Evolutionary conservation across 176 grass and related monocot species (phyloP).

Genomic region (Triticum monococcum): DNA sequence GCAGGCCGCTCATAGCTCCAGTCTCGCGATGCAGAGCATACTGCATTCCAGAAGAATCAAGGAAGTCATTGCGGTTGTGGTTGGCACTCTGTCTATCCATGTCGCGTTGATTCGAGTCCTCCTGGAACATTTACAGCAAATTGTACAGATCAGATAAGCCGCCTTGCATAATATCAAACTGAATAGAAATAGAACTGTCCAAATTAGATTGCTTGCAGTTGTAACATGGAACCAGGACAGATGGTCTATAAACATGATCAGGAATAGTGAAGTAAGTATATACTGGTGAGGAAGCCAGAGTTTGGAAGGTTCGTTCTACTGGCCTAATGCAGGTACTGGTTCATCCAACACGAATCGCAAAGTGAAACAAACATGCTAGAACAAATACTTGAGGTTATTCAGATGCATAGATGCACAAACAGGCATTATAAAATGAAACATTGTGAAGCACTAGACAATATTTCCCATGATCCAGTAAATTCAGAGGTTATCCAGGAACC

Average conservation of each 20-base stretch:
- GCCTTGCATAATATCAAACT: slow-evolving; percentile 14
- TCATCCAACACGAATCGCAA: neutral
- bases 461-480: too few species aligned
- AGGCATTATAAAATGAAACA: neutral
- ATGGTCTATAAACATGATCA: neutral
- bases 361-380: neutral
- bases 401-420: neutral
- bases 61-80: slow-evolving; percentile 19
- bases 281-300: too few species aligned
- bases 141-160: slow-evolving; percentile 3
- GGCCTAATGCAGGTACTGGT: neutral
- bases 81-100: slow-evolving; percentile 18
- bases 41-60: slow-evolving; percentile 51
- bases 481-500: too few species aligned
- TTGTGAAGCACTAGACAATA: neutral
- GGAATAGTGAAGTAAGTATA: too few species aligned
- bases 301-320: neutral
- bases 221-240: neutral
- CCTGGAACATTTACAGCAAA: slow-evolving; percentile 42
- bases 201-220: neutral
- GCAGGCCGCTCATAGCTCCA: slow-evolving; percentile 42
- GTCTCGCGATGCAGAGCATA: slow-evolving; percentile 39
- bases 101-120: slow-evolving; percentile 31
- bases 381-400: neutral
- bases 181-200: neutral